Conservation (phyloP, 176 grass and related monocot genomes). For the Zizania latifolia region DNA sequence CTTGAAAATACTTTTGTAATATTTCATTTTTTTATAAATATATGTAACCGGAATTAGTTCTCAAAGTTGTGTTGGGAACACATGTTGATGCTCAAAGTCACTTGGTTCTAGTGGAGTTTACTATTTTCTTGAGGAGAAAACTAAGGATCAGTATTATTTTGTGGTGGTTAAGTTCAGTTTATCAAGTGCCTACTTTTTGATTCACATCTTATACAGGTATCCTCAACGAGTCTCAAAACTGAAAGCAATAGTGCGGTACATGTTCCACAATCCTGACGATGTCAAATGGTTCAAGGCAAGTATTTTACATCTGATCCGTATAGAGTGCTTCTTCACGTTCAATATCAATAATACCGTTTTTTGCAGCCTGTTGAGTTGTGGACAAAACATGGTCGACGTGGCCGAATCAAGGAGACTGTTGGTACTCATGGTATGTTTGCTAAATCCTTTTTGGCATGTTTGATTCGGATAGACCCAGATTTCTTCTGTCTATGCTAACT, state of each 20-base stretch:
- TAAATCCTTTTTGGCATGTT: not conserved
- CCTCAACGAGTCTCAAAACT: conserved; percentile 89
- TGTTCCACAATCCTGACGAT: conserved; percentile 89
- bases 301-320: not conserved
- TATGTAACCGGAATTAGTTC: not conserved
- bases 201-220: conserved; percentile 52
- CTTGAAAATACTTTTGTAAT: not conserved
- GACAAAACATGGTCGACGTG: conserved; percentile 81
- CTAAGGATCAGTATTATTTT: not conserved
- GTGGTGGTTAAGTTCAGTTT: not conserved
- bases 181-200: not conserved
- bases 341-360: not conserved
- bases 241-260: conserved; percentile 82
- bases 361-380: conserved; percentile 82
- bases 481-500: not conserved
- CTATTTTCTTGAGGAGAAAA: not conserved
- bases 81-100: not conserved
- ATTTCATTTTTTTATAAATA: not conserved
- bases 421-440: conserved; percentile 74
- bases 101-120: not conserved
- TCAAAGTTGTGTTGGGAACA: not conserved
- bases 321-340: not conserved
- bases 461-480: not conserved
- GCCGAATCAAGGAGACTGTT: conserved; percentile 87
- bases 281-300: conserved; percentile 97